Evolutionary conservation across 1,139 yeast species (phyloP), one percentile per base, ranked within the genome.

Genomic region (Hyphopichia fennica): DNA sequence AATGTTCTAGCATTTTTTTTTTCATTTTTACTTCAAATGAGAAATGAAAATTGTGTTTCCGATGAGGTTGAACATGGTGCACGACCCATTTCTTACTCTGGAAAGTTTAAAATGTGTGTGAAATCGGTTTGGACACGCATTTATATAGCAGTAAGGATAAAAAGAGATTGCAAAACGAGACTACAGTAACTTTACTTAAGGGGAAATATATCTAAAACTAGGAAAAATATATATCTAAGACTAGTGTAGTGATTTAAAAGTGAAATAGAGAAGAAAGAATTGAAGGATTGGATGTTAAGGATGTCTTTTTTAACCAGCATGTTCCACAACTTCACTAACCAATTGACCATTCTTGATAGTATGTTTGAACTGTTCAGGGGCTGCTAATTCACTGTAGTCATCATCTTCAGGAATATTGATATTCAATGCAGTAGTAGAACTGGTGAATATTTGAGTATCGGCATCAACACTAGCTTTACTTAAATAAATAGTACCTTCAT

Each of bases 361-460:
- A 62, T 87, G 96, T 54, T 81, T 81, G 64, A 91, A 76, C 67
- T 91, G 97, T 63, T 91, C 97, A 2, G 97, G 96, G 31, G 86
- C 80, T 6, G 96, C 82, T 46, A 82, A 69, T 60, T 91, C 98
- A 41, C 73, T 77, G 62, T 78, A 84, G 43, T 78, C 87, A 20
- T 70, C 81, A 4, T 75, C 79, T 38, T 71, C 66, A 35, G 96
- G 96, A 34, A 89, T 76, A 56, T 89, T 87, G 51, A 91, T 73
- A 62, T 93, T 93, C 61, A 95, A 72, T 2, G 96, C 79, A 1
- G 97, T 87, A 18, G 95, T 79, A 43, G 88, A 83, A 40, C 96
- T 85, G 11, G 96, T 85, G 67, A 81, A 88, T 35, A 93, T 71
- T 48, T 70, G 77, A 30, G 62, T 55, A 50, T 88, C 95, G 13